Conservation (phyloP, 2,329 filamentous ascomycete species). For the Neonectria hederae region DNA sequence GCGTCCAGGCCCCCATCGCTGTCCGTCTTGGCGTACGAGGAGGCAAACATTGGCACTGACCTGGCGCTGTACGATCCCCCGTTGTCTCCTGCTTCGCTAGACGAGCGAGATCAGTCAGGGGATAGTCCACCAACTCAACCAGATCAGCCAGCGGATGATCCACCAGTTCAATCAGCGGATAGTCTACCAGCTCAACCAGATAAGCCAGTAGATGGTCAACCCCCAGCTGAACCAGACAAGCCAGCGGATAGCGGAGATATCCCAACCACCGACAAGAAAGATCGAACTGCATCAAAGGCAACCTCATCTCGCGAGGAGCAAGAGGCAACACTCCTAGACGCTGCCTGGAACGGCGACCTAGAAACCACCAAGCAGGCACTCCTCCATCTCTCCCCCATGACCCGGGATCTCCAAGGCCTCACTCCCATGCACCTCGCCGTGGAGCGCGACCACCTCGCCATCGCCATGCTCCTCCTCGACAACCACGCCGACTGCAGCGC, state of each 20-base stretch:
- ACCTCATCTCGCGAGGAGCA: constrained; percentile 21
- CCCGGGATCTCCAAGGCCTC: constrained; percentile 43
- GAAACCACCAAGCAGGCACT: constrained; percentile 39
- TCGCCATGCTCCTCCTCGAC: constrained; percentile 47
- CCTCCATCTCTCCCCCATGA: constrained; percentile 34
- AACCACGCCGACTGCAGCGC: constrained; percentile 39
- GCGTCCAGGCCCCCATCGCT: constrained; percentile 12
- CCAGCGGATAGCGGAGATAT: not conserved
- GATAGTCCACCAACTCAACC: not conserved
- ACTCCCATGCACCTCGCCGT: constrained; percentile 46
- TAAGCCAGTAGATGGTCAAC: not conserved
- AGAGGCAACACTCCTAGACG: constrained; percentile 42
- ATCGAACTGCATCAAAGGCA: not conserved
- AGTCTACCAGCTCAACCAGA: not conserved
- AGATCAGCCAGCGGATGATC: not conserved
- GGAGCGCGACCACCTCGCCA: constrained; percentile 45
- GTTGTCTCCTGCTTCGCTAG: not conserved
- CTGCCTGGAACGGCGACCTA: constrained; percentile 47
- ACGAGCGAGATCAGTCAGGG: not conserved
- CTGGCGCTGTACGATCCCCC: not conserved
- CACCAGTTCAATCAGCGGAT: not conserved
- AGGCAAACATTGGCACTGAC: constrained; percentile 14
- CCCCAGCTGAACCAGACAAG: not conserved
- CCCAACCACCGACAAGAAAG: not conserved
- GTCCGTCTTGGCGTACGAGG: constrained; percentile 6